Conservation (phyloP, 805 yeast species). For the Zygosaccharomyces rouxii region DNA sequence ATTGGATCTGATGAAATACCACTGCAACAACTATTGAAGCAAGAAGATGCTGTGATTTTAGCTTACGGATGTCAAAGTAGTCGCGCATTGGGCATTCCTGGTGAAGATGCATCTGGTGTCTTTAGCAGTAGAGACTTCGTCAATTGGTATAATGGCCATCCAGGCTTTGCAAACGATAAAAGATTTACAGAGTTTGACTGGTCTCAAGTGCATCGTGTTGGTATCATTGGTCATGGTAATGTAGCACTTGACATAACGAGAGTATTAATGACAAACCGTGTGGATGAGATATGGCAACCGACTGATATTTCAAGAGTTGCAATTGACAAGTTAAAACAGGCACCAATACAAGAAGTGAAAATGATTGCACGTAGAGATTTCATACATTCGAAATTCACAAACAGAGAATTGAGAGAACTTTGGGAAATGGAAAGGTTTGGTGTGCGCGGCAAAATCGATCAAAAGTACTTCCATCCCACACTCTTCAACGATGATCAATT, state of each 20-base stretch:
- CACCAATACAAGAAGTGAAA: constrained; percentile 58
- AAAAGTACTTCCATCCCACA: constrained; percentile 30
- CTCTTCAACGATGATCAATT: constrained; percentile 27
- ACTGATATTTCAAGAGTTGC: constrained; percentile 77
- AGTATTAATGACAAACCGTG: constrained; percentile 52
- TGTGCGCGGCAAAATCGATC: constrained; percentile 45
- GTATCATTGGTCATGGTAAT: constrained; percentile 93
- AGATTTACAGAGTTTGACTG: constrained; percentile 52
- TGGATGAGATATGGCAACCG: constrained; percentile 49
- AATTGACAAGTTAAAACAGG: constrained; percentile 44
- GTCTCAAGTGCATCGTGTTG: constrained; percentile 55
- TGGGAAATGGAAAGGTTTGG: constrained; percentile 54
- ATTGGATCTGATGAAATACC: constrained; percentile 57
- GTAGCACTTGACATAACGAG: constrained; percentile 92
- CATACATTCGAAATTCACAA: constrained; percentile 82
- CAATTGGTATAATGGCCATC: constrained; percentile 95
- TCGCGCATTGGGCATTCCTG: constrained; percentile 49
- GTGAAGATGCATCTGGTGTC: constrained; percentile 58
- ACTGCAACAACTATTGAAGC: constrained; percentile 44
- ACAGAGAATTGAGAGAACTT: constrained; percentile 85
- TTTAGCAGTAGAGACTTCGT: constrained; percentile 81
- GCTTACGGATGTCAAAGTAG: constrained; percentile 79
- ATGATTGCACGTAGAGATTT: constrained; percentile 86
- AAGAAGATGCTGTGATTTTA: constrained; percentile 69
- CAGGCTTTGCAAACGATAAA: constrained; percentile 40